Base-by-base conservation (phyloP, 73 alveolate species). In the Urostyla sp. region DNA sequence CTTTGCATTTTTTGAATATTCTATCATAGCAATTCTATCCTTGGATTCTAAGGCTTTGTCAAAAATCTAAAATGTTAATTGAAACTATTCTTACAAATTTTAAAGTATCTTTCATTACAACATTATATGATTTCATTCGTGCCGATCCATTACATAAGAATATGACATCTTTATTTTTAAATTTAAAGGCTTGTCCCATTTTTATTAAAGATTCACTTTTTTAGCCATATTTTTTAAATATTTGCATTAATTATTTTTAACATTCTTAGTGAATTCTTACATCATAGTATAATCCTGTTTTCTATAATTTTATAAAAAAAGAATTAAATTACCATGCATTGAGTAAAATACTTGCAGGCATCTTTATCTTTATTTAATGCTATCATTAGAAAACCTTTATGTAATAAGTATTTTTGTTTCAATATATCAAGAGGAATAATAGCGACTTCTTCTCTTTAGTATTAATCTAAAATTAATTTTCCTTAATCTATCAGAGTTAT, bases 1-100 rank as follows among this genome's bases (percentile, higher is more conserved):
- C 20, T 55, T 45, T 1, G 84, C 84, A 48, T 69, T 69, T 27
- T 48, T 69, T 23, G 72, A 45, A 48, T 46, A 69, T 0, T 49
- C 26, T 15, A 69, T 69, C 16, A 69, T 35, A 38, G 58, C 28
- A 4, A 69, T 48, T 18, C 84, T 45, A 37, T 69, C 84, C 18
- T 48, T 59, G 43, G 80, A 18, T 66, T 66, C 80, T 2, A 66
- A 28, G 23, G 66, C 80, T n/a, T 54, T 37, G 46, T 66, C 80
- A 66, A 66, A 66, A 10, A 66, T 66, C 66, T 45, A 26, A n/a
- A n/a, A n/a, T n/a, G n/a, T n/a, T n/a, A n/a, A n/a, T n/a, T n/a
- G n/a, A n/a, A n/a, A n/a, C n/a, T n/a, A n/a, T n/a, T n/a, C n/a
- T n/a, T n/a, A n/a, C n/a, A n/a, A n/a, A n/a, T 28, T 66, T 40